Evolutionary conservation across 768 basidiomycete genomes (phyloP).

Genomic region (Mycena sanguinolenta): DNA sequence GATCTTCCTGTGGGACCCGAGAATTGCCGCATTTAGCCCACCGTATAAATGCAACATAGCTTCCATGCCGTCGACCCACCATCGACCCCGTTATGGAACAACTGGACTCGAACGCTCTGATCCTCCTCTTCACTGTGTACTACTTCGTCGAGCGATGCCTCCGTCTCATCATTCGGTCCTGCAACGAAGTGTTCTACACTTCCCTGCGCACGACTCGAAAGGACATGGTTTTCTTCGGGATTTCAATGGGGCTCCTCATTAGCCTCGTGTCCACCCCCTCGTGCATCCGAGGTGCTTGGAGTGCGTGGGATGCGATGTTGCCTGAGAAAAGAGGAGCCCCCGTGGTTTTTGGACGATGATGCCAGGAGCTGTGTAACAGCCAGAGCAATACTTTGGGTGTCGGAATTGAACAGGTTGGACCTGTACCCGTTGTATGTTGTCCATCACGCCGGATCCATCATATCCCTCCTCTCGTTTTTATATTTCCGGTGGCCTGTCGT

Average conservation of each 20-base stretch:
- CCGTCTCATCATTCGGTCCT: conserved; percentile 15
- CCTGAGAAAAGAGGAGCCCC: conserved; percentile 20
- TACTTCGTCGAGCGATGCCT: conserved; percentile 38
- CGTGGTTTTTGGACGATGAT: conserved; percentile 32
- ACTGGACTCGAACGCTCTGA: conserved; percentile 32
- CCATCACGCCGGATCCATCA: conserved; percentile 37
- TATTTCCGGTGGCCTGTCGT: conserved; percentile 31
- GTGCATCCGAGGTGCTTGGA: conserved; percentile 33
- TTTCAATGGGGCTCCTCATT: conserved; percentile 39
- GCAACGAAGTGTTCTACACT: conserved; percentile 19
- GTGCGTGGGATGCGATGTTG: conserved; percentile 16
- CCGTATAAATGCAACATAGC: conserved; percentile 27
- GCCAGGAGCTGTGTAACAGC: conserved; percentile 36
- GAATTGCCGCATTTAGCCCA: conserved; percentile 17
- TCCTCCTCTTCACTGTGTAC: conserved; percentile 37
- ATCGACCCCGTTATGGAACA: conserved; percentile 32
- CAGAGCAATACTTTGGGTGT: conserved; percentile 39
- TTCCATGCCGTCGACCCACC: neutral
- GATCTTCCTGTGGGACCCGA: conserved; percentile 23
- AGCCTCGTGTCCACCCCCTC: conserved; percentile 36
- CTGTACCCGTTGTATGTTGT: conserved; percentile 37
- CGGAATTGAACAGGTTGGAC: conserved; percentile 39
- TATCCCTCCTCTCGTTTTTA: conserved; percentile 37
- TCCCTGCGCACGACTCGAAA: conserved; percentile 35
- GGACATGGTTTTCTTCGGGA: conserved; percentile 39